Conservation (phyloP, 108 stramenopile genomes). For the Epipyxis sp. region DNA sequence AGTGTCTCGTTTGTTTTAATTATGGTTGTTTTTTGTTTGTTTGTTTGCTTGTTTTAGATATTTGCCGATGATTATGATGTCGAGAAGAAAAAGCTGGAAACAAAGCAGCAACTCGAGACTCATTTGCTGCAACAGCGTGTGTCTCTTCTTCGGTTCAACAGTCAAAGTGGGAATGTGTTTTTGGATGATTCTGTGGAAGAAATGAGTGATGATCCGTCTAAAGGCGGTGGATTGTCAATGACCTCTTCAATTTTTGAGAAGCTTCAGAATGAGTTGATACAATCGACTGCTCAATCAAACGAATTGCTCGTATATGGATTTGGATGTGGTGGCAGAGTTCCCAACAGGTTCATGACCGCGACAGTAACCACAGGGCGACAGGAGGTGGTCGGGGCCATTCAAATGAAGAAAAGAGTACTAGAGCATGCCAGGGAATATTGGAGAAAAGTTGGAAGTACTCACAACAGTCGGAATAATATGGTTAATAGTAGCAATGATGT, state of each 20-base stretch:
- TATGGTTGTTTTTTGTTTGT: too few species aligned
- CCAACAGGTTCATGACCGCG: neutral
- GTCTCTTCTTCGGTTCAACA: neutral
- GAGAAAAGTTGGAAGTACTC: too few species aligned
- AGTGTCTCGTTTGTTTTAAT: too few species aligned
- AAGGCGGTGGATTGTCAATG: neutral
- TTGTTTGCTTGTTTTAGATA: too few species aligned
- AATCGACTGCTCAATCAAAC: neutral
- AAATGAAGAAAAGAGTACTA: too few species aligned
- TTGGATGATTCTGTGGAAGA: neutral
- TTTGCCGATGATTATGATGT: neutral
- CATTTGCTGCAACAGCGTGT: neutral
- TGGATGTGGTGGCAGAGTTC: neutral
- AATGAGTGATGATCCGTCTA: too few species aligned
- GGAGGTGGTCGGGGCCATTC: too few species aligned
- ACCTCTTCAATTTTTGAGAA: too few species aligned
- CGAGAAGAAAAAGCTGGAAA: neutral
- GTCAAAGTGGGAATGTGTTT: neutral
- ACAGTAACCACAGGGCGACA: too few species aligned
- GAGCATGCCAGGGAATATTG: too few species aligned
- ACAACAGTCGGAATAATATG: too few species aligned
- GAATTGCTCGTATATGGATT: neutral
- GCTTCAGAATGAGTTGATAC: neutral
- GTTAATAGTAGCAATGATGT: too few species aligned
- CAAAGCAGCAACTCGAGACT: neutral